Evolutionary conservation across 768 basidiomycete species (phyloP).

Genomic region (Lanmaoa rubissima): DNA sequence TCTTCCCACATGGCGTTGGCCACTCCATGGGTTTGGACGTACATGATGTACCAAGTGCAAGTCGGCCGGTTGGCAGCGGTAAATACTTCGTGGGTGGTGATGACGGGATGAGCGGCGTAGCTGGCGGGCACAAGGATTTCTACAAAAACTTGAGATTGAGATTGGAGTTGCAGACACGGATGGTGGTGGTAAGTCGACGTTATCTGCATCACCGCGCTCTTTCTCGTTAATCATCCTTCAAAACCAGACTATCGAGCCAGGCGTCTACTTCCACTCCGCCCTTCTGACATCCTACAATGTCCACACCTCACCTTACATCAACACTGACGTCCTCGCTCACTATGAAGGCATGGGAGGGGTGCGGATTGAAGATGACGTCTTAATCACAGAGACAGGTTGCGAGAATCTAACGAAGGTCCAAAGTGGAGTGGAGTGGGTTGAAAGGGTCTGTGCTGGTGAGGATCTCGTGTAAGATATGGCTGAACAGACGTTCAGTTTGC

Average conservation of each 20-base stretch:
- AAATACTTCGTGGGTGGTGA: constrained; percentile 71
- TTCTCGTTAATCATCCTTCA: neutral
- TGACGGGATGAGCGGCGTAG: constrained; percentile 62
- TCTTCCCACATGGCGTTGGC: constrained; percentile 93
- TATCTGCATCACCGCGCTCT: neutral
- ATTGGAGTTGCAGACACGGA: constrained; percentile 66
- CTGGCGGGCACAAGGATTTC: constrained; percentile 59
- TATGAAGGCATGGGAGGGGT: constrained; percentile 90
- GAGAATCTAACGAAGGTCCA: constrained; percentile 85
- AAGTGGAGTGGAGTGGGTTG: constrained; percentile 82
- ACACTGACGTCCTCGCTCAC: constrained; percentile 18
- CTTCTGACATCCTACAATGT: constrained; percentile 64
- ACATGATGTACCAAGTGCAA: constrained; percentile 86
- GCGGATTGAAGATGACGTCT: constrained; percentile 88
- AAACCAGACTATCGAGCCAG: constrained; percentile 83
- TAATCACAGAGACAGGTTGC: constrained; percentile 69
- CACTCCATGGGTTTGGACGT: constrained; percentile 94
- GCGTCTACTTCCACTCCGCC: constrained; percentile 81
- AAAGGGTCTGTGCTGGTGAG: constrained; percentile 74
- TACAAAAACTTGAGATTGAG: constrained; percentile 81
- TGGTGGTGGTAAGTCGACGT: constrained; percentile 78
- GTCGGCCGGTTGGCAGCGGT: constrained; percentile 60
- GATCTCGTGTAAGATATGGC: constrained; percentile 19
- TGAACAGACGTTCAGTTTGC: neutral
- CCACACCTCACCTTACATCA: constrained; percentile 53